Conservation (phyloP, 2,329 filamentous ascomycete genomes). For the Corynespora cassiicola region DNA sequence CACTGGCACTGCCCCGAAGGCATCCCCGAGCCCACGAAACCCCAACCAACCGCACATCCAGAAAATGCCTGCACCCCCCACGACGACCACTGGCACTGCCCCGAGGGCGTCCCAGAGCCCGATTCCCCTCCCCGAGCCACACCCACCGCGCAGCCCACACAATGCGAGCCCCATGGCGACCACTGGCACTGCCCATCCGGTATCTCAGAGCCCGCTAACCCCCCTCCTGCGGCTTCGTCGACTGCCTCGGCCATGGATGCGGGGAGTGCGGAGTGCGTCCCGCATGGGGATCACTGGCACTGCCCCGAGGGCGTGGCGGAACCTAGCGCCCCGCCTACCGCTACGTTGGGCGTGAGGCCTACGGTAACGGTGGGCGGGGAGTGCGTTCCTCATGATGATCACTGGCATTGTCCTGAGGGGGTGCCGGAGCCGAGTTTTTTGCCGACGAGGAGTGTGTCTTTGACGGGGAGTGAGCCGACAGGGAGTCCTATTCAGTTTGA, state of each 20-base stretch:
- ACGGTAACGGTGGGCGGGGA: too few species aligned
- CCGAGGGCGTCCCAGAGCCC: too few species aligned
- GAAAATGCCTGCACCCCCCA: background rate
- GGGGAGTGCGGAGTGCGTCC: constrained; percentile 7
- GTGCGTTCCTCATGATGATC: constrained; percentile 11
- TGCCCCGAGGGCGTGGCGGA: constrained; percentile 11
- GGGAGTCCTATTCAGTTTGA: too few species aligned
- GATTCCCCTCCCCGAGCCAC: too few species aligned
- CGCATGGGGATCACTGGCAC: constrained; percentile 12
- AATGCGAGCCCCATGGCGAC: constrained; percentile 16
- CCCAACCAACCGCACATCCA: constrained; percentile 3
- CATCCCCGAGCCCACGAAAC: constrained; percentile 9
- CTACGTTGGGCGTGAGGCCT: too few species aligned
- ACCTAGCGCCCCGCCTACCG: constrained; percentile 11
- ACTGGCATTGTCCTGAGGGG: too few species aligned
- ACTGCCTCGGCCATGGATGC: too few species aligned
- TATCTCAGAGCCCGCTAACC: constrained; percentile 1
- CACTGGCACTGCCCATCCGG: constrained; percentile 27
- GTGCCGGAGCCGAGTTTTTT: too few species aligned
- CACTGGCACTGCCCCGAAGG: constrained; percentile 11
- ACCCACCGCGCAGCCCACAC: background rate
- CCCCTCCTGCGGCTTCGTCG: too few species aligned
- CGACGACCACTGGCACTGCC: background rate
- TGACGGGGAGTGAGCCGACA: too few species aligned
- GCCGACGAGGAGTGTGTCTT: too few species aligned